phyloP scores from a whole-genome alignment of 2,329 filamentous ascomycete species.

The Lachnellula arida region DNA sequence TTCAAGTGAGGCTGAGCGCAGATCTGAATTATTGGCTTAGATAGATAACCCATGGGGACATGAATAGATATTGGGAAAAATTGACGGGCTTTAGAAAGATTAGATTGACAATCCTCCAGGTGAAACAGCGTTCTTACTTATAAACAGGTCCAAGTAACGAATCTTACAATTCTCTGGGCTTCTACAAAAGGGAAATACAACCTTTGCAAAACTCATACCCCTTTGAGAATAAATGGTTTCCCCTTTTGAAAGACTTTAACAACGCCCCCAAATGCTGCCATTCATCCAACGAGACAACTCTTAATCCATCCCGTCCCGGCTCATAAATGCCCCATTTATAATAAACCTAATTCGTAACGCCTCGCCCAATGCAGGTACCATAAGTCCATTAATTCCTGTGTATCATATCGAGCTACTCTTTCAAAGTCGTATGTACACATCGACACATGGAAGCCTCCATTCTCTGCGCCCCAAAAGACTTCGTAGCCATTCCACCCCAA shows the following conservation, averaged over 20 bases:
- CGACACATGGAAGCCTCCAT: conserved; percentile 87
- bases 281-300: not conserved
- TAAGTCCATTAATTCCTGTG: not conserved
- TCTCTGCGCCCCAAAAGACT: conserved; percentile 77
- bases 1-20: too few species aligned
- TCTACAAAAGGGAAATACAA: not conserved
- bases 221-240: not conserved
- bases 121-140: not conserved
- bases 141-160: not conserved
- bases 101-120: not conserved
- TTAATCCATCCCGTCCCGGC: not conserved
- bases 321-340: not conserved
- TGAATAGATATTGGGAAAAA: too few species aligned
- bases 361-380: not conserved
- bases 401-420: not conserved
- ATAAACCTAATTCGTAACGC: not conserved
- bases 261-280: not conserved
- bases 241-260: not conserved
- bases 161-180: not conserved
- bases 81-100: not conserved
- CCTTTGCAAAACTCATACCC: not conserved
- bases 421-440: conserved; percentile 75
- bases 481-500: conserved; percentile 82
- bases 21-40: too few species aligned
- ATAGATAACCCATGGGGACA: too few species aligned